Base-by-base conservation (phyloP, 306 rosid species). In the Vigna unguiculata region DNA sequence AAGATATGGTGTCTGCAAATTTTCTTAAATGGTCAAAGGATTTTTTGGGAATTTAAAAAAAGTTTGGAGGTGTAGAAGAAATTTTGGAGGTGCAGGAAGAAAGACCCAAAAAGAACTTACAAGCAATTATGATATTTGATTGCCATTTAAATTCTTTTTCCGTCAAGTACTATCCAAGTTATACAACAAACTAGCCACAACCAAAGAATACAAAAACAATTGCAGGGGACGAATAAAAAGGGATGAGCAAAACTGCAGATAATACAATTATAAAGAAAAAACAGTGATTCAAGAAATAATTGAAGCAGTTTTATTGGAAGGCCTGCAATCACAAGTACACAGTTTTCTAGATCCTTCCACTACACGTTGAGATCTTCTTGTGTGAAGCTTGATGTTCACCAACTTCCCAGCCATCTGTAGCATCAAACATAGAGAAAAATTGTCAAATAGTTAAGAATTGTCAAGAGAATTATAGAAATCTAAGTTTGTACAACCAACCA, bases 361-460 rank as follows among this genome's bases (percentile, higher is more conserved):
- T 12, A 90, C 85, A 0, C 98, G 98, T 65, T 92, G 97, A 38
- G 97, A 90, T 79, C 98, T 90, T 75, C 86, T 74, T 24, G 86
- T 78, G 71, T 90, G 97, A 82, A 90, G 97, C 84, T 86, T 92
- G 78, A 92, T 85, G 68, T 95, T 88, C 80, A 90, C 92, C 89
- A 92, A 77, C 89, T 92, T 95, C 2, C 98, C 98, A 43, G 91
- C 98, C 85, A 92, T 88, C 98, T 95, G 81, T 81, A 71, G 45
- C 62, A 75, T 55, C 72, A 46, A 15, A 71, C 48, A 19, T 1
- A 17, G 45, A 38, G 4, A 63, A 36, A 47, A 15, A 54, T 28
- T 28, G 3, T 28, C 32, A 28, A 28, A 3, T 28, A 4, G 32
- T 28, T 28, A 28, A 28, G 5, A 28, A 28, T 28, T 28, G 32